Evolutionary conservation across 192 early-diverging fungal species (phyloP), one percentile per base, ranked within the genome.

Genomic region (Obelidium mucronatum): DNA sequence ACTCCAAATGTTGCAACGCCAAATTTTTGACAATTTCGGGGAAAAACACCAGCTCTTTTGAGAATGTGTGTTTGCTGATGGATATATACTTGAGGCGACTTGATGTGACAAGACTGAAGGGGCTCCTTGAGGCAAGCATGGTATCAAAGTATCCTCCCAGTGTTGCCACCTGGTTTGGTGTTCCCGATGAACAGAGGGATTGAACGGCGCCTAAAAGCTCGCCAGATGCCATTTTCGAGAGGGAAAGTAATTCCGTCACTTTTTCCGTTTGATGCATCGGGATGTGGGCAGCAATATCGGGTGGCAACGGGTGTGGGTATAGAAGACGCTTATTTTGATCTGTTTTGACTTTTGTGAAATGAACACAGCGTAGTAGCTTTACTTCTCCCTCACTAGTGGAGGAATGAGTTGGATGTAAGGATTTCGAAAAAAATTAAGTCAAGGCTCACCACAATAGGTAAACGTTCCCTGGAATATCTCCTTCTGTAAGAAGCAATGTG

Each of bases 151-250:
- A 8, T n/a, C 24, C 6, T 42, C 53, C 69, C 15, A 58, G 17
- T 34, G 69, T 72, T 8, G 69, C 54, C 15, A 72, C 31, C 53
- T 72, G 69, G 39, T 72, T 72, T 24, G 69, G 69, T 11, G 51
- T 58, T 13, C 69, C 69, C 8, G 39, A 19, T 17, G 52, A 22
- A 22, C 34, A n/a, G 26, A 72, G 22, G 69, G 34, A n/a, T 2
- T 15, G 17, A 0, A 51, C 69, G 8, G 55, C 69, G 30, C 69
- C 69, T 36, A 34, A 58, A 35, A 39, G 8, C 1, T 31, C 53
- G 2, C 55, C 55, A 34, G n/a, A 31, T 8, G 22, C 8, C 17
- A 58, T 22, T 58, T 58, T 58, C 55, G 55, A 58, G 8, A 58
- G 13, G 24, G 17, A 31, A 6, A 58, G 24, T 8, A 58, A 8